phyloP scores from a whole-genome alignment of 73 alveolate species.

The Durusdinium trenchii region DNA sequence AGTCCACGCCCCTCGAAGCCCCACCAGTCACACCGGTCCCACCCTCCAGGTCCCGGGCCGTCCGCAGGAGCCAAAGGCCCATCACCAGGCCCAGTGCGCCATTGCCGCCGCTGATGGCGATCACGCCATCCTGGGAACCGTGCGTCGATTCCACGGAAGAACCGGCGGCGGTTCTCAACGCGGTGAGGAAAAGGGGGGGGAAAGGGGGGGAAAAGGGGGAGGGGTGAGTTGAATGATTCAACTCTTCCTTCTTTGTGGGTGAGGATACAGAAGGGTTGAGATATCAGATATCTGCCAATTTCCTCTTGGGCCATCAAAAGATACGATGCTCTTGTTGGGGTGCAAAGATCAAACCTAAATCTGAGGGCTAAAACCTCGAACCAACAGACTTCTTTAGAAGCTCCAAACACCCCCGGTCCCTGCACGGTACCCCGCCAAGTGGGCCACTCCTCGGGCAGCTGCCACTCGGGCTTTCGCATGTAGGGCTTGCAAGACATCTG shows the following conservation, averaged over 20 bases:
- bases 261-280: too few relatives aligned
- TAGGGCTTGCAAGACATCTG: slow-evolving; percentile 84
- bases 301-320: too few relatives aligned
- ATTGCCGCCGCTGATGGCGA: slow-evolving; percentile 88
- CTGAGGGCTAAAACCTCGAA: background rate
- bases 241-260: background rate
- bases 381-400: too few relatives aligned
- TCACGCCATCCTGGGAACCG: slow-evolving; percentile 54
- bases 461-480: slow-evolving; percentile 54
- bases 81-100: slow-evolving; percentile 90
- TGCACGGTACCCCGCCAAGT: too few relatives aligned
- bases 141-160: background rate
- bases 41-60: slow-evolving; percentile 45
- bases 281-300: too few relatives aligned
- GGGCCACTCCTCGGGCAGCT: slow-evolving; percentile 90
- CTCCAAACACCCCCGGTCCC: too few relatives aligned
- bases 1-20: too few relatives aligned
- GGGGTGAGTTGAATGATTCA: background rate
- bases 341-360: too few relatives aligned
- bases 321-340: too few relatives aligned
- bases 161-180: too few relatives aligned
- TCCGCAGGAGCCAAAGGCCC: slow-evolving; percentile 63
- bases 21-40: background rate
- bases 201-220: too few relatives aligned
- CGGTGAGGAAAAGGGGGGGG: too few relatives aligned